Evolutionary conservation across 129 eudicot species (phyloP), one percentile per base, ranked within the genome.

Genomic region (Kitagawia praeruptora): DNA sequence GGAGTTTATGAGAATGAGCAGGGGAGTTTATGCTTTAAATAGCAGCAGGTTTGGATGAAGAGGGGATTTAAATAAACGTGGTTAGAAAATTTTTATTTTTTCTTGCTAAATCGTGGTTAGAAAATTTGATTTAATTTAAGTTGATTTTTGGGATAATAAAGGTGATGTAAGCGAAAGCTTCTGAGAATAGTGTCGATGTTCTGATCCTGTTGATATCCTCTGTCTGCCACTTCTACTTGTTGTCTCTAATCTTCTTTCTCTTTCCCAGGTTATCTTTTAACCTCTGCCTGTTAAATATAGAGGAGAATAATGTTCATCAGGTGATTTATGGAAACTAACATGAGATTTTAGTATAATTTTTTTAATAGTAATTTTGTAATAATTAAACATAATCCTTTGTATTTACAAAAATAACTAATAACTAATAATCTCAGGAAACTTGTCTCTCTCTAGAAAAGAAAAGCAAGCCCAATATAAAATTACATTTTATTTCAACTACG

Each of bases 201-300:
- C 63, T 53, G 48, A 78, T 53, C 47, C 74, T 69, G 74, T 78
- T 48, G 70, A 66, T 77, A 70, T 74, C 67, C 14, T 82, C 82
- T 78, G 85, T 82, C 85, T 82, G 82, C 85, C 85, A 82, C 85
- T 78, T 78, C 77, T 3, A n/a, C 80, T 58, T 27, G n/a, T 34
- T 23, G 66, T 56, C 66, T 56, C 66, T 56, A 23, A 56, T 56
- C 28, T 56, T 56, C 63, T 54, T 54, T 54, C 3, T 54, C 27
- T 54, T 54, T 21, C 27, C 23, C 8, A 2, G 63, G 0, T 18
- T 21, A 5, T 6, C 2, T 6, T 21, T 21, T 21, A 23, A 23
- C 9, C 23, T 23, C 12, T n/a, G 63, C 7, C 63, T 54, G 63
- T 53, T 34, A 34, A 34, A 34, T 0, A 34, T 34, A 31, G 34